Evolutionary conservation across 768 basidiomycete species (phyloP).

Genomic region (Russula brevipes): DNA sequence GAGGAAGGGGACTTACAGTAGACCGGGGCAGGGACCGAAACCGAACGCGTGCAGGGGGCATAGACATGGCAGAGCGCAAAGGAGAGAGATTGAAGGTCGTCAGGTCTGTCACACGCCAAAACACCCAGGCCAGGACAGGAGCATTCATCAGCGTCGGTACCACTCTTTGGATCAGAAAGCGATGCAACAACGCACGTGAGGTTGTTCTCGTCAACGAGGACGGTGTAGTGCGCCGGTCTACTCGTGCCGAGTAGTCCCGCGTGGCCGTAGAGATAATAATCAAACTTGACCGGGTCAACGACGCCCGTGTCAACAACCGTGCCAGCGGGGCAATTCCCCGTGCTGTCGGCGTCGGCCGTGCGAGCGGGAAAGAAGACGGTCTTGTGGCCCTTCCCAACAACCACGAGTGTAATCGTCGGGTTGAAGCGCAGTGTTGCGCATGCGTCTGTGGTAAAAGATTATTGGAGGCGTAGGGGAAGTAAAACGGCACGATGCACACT

Average conservation of each 20-base stretch:
- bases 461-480: background rate
- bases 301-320: conserved; percentile 70
- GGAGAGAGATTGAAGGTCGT: conserved; percentile 62
- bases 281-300: conserved; percentile 62
- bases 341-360: conserved; percentile 25
- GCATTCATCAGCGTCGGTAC: background rate
- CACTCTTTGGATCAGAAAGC: background rate
- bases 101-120: conserved; percentile 39
- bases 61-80: conserved; percentile 78
- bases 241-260: conserved; percentile 50
- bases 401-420: conserved; percentile 64
- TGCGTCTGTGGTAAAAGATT: conserved; percentile 43
- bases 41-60: conserved; percentile 73
- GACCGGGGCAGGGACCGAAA: conserved; percentile 76
- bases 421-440: conserved; percentile 51
- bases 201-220: conserved; percentile 48
- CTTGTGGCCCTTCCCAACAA: conserved; percentile 76
- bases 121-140: too few species aligned
- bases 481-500: conserved; percentile 34
- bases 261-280: conserved; percentile 75
- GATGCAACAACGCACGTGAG: conserved; percentile 46
- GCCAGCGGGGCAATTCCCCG: conserved; percentile 69
- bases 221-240: conserved; percentile 54
- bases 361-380: conserved; percentile 50
- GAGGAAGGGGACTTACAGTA: conserved; percentile 50